These are phyloP conservation scores for Geotrichum cucujoidarum DNA, from an alignment of 1,139 yeast genomes.

Conservation along the genomic window DNA sequence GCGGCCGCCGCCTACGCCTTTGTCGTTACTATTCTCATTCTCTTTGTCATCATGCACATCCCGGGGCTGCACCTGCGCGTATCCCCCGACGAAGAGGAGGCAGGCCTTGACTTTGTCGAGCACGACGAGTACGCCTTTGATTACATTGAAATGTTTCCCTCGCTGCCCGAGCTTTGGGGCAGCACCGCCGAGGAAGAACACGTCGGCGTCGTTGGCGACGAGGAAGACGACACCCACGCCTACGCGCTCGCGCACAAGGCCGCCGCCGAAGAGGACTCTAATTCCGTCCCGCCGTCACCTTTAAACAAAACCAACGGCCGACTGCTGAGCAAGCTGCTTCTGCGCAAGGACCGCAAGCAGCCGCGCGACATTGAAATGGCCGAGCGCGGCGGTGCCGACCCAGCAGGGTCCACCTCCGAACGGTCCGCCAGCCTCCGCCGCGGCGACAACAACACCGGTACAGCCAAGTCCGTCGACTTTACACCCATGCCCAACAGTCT, in stretches of 20 bases:
- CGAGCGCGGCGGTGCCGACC: too few species aligned
- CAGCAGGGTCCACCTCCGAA: not conserved
- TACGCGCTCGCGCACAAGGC: not conserved
- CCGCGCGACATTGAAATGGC: not conserved
- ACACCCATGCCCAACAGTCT: not conserved
- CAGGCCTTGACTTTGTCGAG: slow-evolving; percentile 49
- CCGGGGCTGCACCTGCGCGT: slow-evolving; percentile 49
- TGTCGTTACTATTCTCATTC: slow-evolving; percentile 39
- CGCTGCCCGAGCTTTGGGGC: slow-evolving; percentile 22
- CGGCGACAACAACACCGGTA: not conserved
- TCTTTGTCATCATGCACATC: slow-evolving; percentile 43
- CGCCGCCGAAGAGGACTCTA: not conserved
- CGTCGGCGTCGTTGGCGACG: not conserved
- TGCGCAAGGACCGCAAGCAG: not conserved
- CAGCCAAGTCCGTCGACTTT: not conserved
- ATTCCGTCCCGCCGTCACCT: not conserved
- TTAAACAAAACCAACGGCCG: too few species aligned
- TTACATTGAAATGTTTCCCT: slow-evolving; percentile 43
- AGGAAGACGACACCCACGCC: not conserved
- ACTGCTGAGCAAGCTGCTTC: not conserved
- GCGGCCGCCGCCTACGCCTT: slow-evolving; percentile 44
- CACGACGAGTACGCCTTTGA: slow-evolving; percentile 50
- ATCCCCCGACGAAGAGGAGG: slow-evolving; percentile 38
- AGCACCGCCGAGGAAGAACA: not conserved
- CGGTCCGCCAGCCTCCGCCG: not conserved